Evolutionary conservation across 768 basidiomycete genomes (phyloP), one percentile per base, ranked within the genome.

Genomic region (Hygrophoropsis aurantiaca): DNA sequence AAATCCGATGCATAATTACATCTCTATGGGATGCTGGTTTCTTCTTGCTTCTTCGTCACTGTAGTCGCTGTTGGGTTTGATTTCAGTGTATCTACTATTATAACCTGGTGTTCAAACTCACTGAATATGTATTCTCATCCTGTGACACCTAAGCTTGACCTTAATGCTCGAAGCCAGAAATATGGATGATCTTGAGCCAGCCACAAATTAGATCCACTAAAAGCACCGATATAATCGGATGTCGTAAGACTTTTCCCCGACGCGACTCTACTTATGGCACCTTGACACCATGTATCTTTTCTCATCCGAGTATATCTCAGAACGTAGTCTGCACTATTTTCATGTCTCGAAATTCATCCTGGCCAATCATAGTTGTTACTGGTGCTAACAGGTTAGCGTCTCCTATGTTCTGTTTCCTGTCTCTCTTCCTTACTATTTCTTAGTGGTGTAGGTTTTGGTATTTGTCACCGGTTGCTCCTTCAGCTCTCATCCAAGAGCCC

Each of bases 391-490:
- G 75, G 85, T 85, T 60, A 40, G 74, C 54, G n/a, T n/a, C 33
- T 32, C 13, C n/a, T 15, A 15, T 42, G 16, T 34, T 36, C 23
- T 25, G 38, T 11, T 46, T 24, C 5, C 18, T 18, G 30, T 24
- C 26, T 4, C 8, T 44, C 32, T 6, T 39, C 33, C 24, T 47
- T 47, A 39, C 13, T 3, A 24, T 32, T 40, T 47, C 53, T 3
- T 60, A 93, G 90, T 32, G 91, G 91, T 46, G 75, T 94, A 15
- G 91, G 91, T 13, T 87, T 85, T 61, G 89, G 87, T 11, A 85
- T 88, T 36, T 91, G 89, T 68, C 80, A 85, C 51, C 84, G 91
- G 39, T 75, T 94, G 6, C 73, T 94, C 37, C 65, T 73, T 54
- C 84, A 90, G 56, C 70, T 92, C 15, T 79, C 79, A n/a, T 69